Base-by-base conservation (phyloP, 1,284 basidiomycete genomes). In the Taiwanofungus camphoratus region DNA sequence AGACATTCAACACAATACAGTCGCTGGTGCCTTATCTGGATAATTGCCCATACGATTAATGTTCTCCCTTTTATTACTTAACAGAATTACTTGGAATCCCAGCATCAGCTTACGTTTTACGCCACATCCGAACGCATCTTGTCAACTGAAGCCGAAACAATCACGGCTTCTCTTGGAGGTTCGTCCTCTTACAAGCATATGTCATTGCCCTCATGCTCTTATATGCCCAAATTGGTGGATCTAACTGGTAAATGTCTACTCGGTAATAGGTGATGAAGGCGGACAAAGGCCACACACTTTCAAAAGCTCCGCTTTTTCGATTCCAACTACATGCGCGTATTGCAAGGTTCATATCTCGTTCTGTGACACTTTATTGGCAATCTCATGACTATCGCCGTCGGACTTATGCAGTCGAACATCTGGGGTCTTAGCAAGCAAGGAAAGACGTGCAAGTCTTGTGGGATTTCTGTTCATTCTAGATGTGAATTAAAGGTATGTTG, bases 381-480 rank as follows among this genome's bases (percentile, higher is more conserved):
- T 6, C 22, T n/a, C 4, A 16, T 35, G 22, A 13, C 23, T 26
- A 21, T 7, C 16, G 18, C 19, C 15, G 29, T 41, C 8, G 39
- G 35, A 26, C 31, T 33, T 18, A 7, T 29, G 22, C 26, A 88
- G 82, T 73, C 80, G 3, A 83, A 82, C 2, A 88, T 92, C 19
- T 91, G 88, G 88, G 89, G 88, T 18, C 65, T 90, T 27, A 85
- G 78, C 58, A 89, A 87, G 60, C 85, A 88, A 56, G 88, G 89
- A 21, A 86, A 89, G 63, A 85, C 80, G 5, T 91, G 89, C 65
- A 83, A 75, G 58, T 63, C 69, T n/a, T 92, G 89, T 58, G 77
- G 79, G 1, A 62, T 90, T 44, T 83, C 82, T n/a, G 86, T 89
- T 13, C 89, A 91, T 59, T 68, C 76, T 35, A 90, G 87, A 61